phyloP scores from a whole-genome alignment of 345 rosid species.

The Orychophragmus violaceus region DNA sequence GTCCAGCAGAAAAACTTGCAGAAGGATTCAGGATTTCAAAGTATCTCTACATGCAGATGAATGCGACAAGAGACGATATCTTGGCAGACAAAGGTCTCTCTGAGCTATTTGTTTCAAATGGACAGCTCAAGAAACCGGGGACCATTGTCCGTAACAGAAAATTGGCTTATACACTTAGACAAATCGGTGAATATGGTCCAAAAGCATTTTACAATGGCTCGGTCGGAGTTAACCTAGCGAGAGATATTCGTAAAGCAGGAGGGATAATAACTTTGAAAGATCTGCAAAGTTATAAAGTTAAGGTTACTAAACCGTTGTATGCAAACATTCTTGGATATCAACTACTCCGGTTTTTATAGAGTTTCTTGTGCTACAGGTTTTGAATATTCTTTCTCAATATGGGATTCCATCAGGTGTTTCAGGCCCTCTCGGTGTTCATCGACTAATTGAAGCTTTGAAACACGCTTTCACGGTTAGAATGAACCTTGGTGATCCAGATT shows the following conservation, averaged over 20 bases:
- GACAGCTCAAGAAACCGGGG: conserved; percentile 36
- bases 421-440: not conserved
- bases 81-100: conserved; percentile 45
- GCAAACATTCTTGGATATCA: conserved; percentile 33
- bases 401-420: not conserved
- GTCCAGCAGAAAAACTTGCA: conserved; percentile 37
- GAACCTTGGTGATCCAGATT: not conserved
- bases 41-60: conserved; percentile 41
- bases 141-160: not conserved
- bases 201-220: conserved; percentile 47
- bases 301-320: conserved; percentile 32
- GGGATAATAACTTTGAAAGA: conserved; percentile 52
- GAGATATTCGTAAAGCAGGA: conserved; percentile 37
- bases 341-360: conserved; percentile 8
- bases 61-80: conserved; percentile 12
- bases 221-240: conserved; percentile 33
- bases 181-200: conserved; percentile 17
- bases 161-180: conserved; percentile 32
- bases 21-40: conserved; percentile 34
- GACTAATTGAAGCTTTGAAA: not conserved
- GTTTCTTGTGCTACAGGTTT: conserved; percentile 22
- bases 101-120: conserved; percentile 28
- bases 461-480: not conserved
- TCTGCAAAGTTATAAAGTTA: conserved; percentile 37
- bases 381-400: not conserved